Base-by-base conservation (phyloP, 148 eudicot genomes). In the Suaeda aralocaspica region DNA sequence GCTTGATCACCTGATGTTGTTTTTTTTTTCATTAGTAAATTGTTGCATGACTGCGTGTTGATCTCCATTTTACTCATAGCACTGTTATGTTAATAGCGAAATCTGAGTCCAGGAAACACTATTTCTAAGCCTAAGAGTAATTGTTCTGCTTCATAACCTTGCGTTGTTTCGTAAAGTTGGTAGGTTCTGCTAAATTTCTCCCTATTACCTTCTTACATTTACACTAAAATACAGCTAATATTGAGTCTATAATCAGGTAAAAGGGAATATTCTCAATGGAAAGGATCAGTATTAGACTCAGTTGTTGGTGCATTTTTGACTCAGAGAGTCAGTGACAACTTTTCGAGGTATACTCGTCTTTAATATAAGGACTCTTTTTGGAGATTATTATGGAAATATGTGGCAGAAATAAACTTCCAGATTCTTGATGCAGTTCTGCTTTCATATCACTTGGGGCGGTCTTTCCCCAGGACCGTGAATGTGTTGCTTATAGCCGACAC, bases 221-320 rank as follows among this genome's bases (percentile, higher is more conserved):
- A 4, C 33, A 52, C 21, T 21, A 14, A 21, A 24, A 41, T 19
- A n/a, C n/a, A 28, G 57, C 56, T 66, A 66, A 49, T 14, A 1
- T 2, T 22, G 26, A 24, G 12, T 21, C 7, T 21, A 19, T 34
- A 14, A 4, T n/a, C 72, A 82, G 84, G 84, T 42, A 52, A 64
- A 48, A 75, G 82, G 58, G 46, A 39, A 50, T 72, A 49, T 56
- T 36, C 30, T 33, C 79, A 68, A 16, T 82, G 85, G 85, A 82
- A 78, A 67, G 85, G 82, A n/a, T 82, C 85, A 22, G 85, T 82
- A 68, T 65, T 79, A n/a, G 82, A 82, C 75, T 82, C 85, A 7
- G 63, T 82, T 41, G 60, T 78, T 21, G 85, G 82, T 11, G 72
- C 76, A 19, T 71, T 78, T 53, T 74, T 82, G 68, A 69, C 82